These are phyloP conservation scores for Helicocarpus griseus DNA, from an alignment of 2,329 filamentous ascomycete genomes.

Conservation along the genomic window DNA sequence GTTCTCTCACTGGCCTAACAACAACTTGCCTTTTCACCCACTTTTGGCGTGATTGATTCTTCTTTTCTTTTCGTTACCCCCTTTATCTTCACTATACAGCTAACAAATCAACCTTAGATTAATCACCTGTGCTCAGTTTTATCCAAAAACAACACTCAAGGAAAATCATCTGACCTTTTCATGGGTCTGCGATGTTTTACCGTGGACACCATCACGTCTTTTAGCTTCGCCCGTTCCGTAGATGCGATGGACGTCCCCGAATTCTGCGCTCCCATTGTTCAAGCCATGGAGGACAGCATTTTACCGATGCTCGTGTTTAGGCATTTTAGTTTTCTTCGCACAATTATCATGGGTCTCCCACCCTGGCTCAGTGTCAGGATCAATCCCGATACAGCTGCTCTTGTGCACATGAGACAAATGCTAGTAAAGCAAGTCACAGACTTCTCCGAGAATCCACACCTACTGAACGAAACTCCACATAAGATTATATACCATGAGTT, in stretches of 20 bases:
- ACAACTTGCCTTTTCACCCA: too few species aligned
- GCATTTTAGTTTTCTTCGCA: constrained; percentile 22
- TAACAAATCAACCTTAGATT: too few species aligned
- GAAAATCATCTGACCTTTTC: constrained; percentile 12
- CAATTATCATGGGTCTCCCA: constrained; percentile 28
- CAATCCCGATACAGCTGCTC: constrained; percentile 26
- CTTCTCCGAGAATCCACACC: constrained; percentile 17
- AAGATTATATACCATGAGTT: constrained; percentile 30
- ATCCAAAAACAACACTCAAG: constrained; percentile 4
- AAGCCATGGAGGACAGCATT: constrained; percentile 16
- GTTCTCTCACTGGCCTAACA: not conserved
- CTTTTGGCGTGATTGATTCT: too few species aligned
- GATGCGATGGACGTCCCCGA: constrained; percentile 15
- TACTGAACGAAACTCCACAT: constrained; percentile 20
- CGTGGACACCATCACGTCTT: constrained; percentile 17
- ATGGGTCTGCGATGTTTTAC: constrained; percentile 16
- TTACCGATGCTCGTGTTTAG: constrained; percentile 15
- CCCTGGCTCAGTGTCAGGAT: constrained; percentile 27
- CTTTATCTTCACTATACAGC: too few species aligned
- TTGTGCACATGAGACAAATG: constrained; percentile 30
- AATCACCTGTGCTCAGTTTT: constrained; percentile 10
- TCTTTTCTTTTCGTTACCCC: too few species aligned
- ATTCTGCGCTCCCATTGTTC: constrained; percentile 15
- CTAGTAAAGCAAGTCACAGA: constrained; percentile 17
- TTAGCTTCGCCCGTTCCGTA: constrained; percentile 18